Percentiles rank a stretch among this genome's conserved stretches.
Evolutionary conservation across 2,329 filamentous ascomycete genomes (phyloP).

Genomic region (Triangularia setosa): DNA sequence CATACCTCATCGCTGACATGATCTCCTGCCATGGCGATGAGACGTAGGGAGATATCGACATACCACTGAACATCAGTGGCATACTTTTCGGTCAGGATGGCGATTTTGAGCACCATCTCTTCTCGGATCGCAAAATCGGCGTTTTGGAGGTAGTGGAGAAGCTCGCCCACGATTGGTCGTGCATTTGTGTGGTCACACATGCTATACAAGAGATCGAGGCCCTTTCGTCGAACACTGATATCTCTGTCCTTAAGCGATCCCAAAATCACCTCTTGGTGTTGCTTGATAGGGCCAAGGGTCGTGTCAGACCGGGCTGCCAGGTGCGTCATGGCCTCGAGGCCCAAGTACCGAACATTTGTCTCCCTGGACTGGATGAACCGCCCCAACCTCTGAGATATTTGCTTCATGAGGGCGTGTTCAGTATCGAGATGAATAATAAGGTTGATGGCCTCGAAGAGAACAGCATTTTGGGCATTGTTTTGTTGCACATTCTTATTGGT

Average conservation of each 20-base stretch:
- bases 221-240: conserved; percentile 94
- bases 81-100: conserved; percentile 97
- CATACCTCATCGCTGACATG: conserved; percentile 99
- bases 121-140: conserved; percentile 97
- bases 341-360: conserved; percentile 94
- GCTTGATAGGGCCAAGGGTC: conserved; percentile 94
- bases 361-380: conserved; percentile 96
- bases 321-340: conserved; percentile 97
- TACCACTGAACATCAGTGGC: conserved; percentile 99
- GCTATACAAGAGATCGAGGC: conserved; percentile 94
- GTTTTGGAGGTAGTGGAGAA: conserved; percentile 90
- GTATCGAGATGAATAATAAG: conserved; percentile 96
- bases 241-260: conserved; percentile 91
- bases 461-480: conserved; percentile 97
- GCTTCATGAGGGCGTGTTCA: conserved; percentile 90
- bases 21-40: conserved; percentile 95
- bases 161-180: conserved; percentile 85
- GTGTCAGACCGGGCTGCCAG: conserved; percentile 90
- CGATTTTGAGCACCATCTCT: conserved; percentile 99
- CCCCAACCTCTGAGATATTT: conserved; percentile 85
- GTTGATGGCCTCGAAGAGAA: conserved; percentile 97
- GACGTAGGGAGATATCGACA: conserved; percentile 89
- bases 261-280: conserved; percentile 94
- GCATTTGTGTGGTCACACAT: conserved; percentile 99
- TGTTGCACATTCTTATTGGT: conserved; percentile 98